Conservation (phyloP, 768 basidiomycete species). For the Lactarius pseudohatsudake region DNA sequence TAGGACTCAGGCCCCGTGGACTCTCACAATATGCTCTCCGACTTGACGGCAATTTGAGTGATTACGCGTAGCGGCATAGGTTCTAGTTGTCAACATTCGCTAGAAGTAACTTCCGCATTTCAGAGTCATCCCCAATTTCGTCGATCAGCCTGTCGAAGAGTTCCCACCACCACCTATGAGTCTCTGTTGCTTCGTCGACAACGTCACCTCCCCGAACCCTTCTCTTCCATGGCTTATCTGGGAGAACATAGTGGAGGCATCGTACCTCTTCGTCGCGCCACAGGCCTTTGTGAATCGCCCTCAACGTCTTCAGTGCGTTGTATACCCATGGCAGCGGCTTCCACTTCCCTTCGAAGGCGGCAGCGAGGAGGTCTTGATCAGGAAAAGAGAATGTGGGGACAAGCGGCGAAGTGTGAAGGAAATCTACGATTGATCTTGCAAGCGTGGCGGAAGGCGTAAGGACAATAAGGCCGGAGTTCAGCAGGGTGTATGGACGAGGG, state of each 20-base stretch:
- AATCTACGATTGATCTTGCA: slow-evolving; percentile 52
- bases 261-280: slow-evolving; percentile 88
- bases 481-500: slow-evolving; percentile 75
- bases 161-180: slow-evolving; percentile 83
- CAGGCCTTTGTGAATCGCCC: slow-evolving; percentile 63
- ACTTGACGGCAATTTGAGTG: not conserved
- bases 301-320: slow-evolving; percentile 90
- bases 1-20: slow-evolving; percentile 31
- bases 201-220: slow-evolving; percentile 44
- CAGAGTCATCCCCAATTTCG: slow-evolving; percentile 48
- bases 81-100: slow-evolving; percentile 44
- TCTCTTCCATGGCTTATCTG: slow-evolving; percentile 83
- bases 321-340: slow-evolving; percentile 80
- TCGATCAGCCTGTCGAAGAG: slow-evolving; percentile 45
- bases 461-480: slow-evolving; percentile 90
- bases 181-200: slow-evolving; percentile 51
- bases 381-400: slow-evolving; percentile 68
- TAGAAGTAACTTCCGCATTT: slow-evolving; percentile 52
- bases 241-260: slow-evolving; percentile 83
- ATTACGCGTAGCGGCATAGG: not conserved
- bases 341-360: slow-evolving; percentile 78
- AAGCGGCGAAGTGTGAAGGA: slow-evolving; percentile 55
- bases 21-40: slow-evolving; percentile 9
- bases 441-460: slow-evolving; percentile 68
- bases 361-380: slow-evolving; percentile 90